Evolutionary conservation across 345 rosid genomes (phyloP).

Genomic region (Combretum micranthum): DNA sequence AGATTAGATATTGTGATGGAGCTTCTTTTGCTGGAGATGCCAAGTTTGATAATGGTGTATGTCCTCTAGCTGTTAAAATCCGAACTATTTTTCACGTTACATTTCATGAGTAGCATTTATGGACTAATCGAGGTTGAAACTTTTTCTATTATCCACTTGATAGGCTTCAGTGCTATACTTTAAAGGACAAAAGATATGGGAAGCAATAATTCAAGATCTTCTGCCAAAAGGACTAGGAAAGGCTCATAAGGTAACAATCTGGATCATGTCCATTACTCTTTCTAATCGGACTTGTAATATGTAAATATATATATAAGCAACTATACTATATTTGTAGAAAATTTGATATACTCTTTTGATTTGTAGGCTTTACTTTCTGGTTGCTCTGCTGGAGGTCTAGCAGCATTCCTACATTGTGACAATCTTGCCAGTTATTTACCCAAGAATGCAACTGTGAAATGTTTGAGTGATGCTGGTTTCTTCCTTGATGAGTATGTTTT

Average conservation of each 20-base stretch:
- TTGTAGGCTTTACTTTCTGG: constrained; percentile 89
- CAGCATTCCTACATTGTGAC: constrained; percentile 74
- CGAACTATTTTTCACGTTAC: neutral
- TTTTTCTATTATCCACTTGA: constrained; percentile 9
- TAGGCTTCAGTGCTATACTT: constrained; percentile 85
- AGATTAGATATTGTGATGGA: constrained; percentile 94
- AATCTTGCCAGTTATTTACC: constrained; percentile 57
- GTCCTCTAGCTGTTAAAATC: neutral
- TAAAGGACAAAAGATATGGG: constrained; percentile 89
- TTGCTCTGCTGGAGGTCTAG: constrained; percentile 97
- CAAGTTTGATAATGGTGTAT: constrained; percentile 61
- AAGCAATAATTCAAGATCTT: constrained; percentile 78
- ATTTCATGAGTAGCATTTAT: no score
- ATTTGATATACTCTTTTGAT: constrained; percentile 1
- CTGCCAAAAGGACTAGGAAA: constrained; percentile 67
- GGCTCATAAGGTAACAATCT: constrained; percentile 52
- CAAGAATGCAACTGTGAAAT: constrained; percentile 55
- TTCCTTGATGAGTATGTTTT: constrained; percentile 70
- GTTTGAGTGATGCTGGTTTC: constrained; percentile 96
- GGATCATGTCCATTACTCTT: neutral
- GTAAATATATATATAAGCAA: no score
- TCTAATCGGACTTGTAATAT: no score
- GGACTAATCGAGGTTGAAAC: no score
- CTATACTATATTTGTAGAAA: no score
- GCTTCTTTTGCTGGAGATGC: constrained; percentile 86